Percentiles rank a stretch among this genome's conserved stretches.
Evolutionary conservation across 2,329 filamentous ascomycete species (phyloP).

Genomic region (Harringtonia lauricola): DNA sequence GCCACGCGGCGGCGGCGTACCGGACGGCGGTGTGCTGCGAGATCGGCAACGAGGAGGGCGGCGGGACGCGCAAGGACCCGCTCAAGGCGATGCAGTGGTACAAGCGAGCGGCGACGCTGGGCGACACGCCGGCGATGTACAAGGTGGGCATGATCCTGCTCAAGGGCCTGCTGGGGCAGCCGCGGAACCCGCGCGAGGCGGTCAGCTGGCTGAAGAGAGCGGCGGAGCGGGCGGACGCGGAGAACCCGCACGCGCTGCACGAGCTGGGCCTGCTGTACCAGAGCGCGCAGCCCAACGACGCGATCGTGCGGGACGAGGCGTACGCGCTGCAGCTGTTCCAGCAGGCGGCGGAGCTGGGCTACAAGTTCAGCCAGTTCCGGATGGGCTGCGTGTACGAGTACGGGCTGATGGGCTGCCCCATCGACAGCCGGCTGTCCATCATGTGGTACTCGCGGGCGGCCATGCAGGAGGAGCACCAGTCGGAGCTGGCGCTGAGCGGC

Average conservation of each 20-base stretch:
- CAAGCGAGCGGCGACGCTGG: constrained; percentile 78
- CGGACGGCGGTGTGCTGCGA: constrained; percentile 95
- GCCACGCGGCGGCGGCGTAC: constrained; percentile 80
- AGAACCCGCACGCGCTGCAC: constrained; percentile 92
- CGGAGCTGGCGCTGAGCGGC: constrained; percentile 73
- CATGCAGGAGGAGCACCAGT: constrained; percentile 87
- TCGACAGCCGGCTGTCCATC: constrained; percentile 78
- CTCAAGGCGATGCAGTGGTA: constrained; percentile 98
- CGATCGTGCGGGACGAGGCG: constrained; percentile 67
- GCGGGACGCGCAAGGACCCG: constrained; percentile 82
- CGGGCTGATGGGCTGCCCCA: constrained; percentile 67
- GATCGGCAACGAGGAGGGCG: constrained; percentile 87
- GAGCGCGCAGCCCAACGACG: constrained; percentile 54
- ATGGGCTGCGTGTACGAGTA: constrained; percentile 86
- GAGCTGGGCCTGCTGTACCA: constrained; percentile 65
- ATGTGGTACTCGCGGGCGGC: constrained; percentile 91
- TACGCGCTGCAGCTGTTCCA: constrained; percentile 77
- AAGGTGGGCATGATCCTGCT: constrained; percentile 95
- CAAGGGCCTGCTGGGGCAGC: constrained; percentile 86
- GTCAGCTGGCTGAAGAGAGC: constrained; percentile 89
- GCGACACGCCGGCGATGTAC: constrained; percentile 92
- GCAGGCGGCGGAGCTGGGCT: constrained; percentile 77
- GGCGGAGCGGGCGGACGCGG: constrained; percentile 72
- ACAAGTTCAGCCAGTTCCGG: constrained; percentile 90
- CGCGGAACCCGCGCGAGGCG: constrained; percentile 71